Evolutionary conservation across 2,329 filamentous ascomycete genomes (phyloP).

Genomic region (Trichoderma sp.): DNA sequence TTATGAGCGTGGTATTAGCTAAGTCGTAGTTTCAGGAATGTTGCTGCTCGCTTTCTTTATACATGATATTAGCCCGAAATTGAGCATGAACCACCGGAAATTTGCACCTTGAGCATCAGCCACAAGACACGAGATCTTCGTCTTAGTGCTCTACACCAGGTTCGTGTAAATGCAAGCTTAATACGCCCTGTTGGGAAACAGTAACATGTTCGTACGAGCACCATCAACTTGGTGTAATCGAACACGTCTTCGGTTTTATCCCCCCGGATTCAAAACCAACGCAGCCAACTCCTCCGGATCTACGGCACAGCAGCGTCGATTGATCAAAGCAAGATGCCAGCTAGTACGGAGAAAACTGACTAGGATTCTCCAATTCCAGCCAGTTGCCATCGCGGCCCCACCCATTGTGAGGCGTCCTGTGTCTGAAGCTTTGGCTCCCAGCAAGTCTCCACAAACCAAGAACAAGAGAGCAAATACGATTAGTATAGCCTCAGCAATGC

Average conservation of each 20-base stretch:
- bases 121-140: neutral
- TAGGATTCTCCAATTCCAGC: neutral
- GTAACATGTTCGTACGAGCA: neutral
- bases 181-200: neutral
- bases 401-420: conserved; percentile 16
- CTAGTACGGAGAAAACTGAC: neutral
- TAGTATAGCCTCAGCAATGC: neutral
- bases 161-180: neutral
- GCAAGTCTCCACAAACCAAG: neutral
- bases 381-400: conserved; percentile 13
- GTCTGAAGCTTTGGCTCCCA: conserved; percentile 19
- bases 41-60: neutral
- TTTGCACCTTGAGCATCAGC: neutral
- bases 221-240: neutral
- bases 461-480: neutral
- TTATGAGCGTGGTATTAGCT: neutral
- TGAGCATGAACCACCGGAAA: conserved; percentile 12
- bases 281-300: neutral
- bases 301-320: neutral
- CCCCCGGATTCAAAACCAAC: neutral
- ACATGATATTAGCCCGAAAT: neutral
- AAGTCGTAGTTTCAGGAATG: neutral
- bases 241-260: neutral
- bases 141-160: neutral
- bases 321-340: neutral